Conservation (phyloP, 441 rosid species). For the Mallotus repandus region DNA sequence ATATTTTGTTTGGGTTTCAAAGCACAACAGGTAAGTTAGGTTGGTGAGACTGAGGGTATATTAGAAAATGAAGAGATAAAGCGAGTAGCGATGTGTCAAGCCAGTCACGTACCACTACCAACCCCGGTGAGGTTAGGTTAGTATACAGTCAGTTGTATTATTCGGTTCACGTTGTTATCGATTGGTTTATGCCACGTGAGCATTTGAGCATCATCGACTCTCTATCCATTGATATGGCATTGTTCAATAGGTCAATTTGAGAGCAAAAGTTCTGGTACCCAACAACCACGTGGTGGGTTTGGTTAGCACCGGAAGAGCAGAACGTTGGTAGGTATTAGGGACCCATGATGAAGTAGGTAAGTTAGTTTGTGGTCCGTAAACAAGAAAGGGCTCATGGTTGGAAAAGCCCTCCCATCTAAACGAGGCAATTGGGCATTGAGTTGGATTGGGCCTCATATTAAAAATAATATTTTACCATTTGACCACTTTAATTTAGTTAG, state of each 20-base stretch:
- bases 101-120: neutral
- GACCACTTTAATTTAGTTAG: too few relatives aligned
- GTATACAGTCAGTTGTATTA: neutral
- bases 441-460: too few relatives aligned
- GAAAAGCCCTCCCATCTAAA: neutral
- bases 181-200: slow-evolving; percentile 1
- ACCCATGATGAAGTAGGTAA: neutral
- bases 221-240: neutral
- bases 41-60: neutral
- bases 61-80: neutral
- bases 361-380: neutral
- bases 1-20: neutral
- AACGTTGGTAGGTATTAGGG: neutral
- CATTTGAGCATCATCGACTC: neutral
- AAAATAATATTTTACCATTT: too few relatives aligned
- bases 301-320: neutral
- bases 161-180: neutral
- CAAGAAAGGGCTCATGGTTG: neutral
- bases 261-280: neutral
- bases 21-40: neutral
- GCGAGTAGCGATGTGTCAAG: neutral
- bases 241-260: neutral
- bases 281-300: neutral
- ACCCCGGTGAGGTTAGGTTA: neutral
- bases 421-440: too few relatives aligned